Conservation (phyloP, 1,284 basidiomycete genomes). For the Ganoderma lingzhi region DNA sequence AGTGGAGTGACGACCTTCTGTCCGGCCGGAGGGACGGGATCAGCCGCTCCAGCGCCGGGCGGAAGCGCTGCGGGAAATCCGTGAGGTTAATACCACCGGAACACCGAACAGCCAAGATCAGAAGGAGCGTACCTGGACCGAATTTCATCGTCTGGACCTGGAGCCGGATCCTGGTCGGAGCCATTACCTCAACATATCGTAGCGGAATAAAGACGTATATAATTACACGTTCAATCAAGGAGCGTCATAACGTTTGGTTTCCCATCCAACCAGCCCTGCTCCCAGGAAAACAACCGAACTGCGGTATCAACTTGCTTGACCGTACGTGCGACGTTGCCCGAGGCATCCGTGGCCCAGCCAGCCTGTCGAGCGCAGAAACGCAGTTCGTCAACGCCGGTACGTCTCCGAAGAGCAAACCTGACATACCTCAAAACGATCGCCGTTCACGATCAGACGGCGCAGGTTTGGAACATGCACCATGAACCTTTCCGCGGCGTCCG, state of each 20-base stretch:
- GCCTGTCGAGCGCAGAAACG: background rate
- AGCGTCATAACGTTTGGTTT: background rate
- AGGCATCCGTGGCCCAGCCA: background rate
- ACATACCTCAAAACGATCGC: background rate
- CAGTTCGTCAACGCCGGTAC: background rate
- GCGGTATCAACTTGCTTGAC: background rate
- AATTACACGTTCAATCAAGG: background rate
- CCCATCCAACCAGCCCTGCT: background rate
- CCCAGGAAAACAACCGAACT: conserved; percentile 6
- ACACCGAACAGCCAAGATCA: background rate
- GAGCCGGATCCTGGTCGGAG: conserved; percentile 1
- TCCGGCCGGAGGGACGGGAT: background rate
- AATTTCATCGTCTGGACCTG: background rate
- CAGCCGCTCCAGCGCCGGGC: background rate
- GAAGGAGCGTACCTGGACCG: background rate
- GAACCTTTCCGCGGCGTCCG: background rate
- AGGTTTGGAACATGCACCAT: background rate
- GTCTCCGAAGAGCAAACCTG: background rate
- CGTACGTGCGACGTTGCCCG: background rate
- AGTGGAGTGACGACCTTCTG: background rate
- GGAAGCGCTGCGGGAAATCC: background rate
- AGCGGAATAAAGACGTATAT: background rate
- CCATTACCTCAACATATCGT: background rate
- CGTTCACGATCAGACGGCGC: conserved; percentile 1
- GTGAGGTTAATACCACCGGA: background rate